Percentiles rank a stretch among this genome's conserved stretches.
Conservation (phyloP, 1,139 yeast species). For the Kazachstania sp. region DNA sequence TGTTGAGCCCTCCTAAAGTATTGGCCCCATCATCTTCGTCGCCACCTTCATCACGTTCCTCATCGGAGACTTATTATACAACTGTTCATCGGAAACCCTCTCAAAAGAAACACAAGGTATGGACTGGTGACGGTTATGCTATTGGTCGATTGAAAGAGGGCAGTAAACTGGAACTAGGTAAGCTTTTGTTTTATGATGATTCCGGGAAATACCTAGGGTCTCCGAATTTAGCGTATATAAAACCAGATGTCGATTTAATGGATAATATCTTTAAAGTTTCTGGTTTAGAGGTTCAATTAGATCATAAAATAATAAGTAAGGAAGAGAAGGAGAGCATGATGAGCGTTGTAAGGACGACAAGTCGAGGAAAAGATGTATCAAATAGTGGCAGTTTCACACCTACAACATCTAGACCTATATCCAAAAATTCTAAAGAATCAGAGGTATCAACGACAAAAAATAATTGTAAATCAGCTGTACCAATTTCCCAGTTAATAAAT, state of each 20-base stretch:
- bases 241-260: constrained; percentile 15
- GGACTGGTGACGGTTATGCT: constrained; percentile 89
- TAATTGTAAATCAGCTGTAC: neutral
- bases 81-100: constrained; percentile 68
- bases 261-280: constrained; percentile 44
- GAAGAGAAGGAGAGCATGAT: constrained; percentile 10
- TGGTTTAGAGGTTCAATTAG: constrained; percentile 47
- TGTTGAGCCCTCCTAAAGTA: no score
- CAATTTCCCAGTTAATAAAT: neutral
- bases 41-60: neutral
- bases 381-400: neutral
- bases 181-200: constrained; percentile 27
- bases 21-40: neutral
- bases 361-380: neutral
- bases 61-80: constrained; percentile 12
- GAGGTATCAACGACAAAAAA: neutral
- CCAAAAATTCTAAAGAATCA: neutral
- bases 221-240: constrained; percentile 11
- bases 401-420: no score
- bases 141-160: constrained; percentile 16
- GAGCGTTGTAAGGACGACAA: neutral
- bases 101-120: constrained; percentile 73
- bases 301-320: constrained; percentile 33
- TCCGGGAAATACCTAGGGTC: constrained; percentile 28
- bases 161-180: constrained; percentile 2